These are phyloP conservation scores for Globisporangium acanthophoron DNA, from an alignment of 352 stramenopile species.

Conservation along the genomic window DNA sequence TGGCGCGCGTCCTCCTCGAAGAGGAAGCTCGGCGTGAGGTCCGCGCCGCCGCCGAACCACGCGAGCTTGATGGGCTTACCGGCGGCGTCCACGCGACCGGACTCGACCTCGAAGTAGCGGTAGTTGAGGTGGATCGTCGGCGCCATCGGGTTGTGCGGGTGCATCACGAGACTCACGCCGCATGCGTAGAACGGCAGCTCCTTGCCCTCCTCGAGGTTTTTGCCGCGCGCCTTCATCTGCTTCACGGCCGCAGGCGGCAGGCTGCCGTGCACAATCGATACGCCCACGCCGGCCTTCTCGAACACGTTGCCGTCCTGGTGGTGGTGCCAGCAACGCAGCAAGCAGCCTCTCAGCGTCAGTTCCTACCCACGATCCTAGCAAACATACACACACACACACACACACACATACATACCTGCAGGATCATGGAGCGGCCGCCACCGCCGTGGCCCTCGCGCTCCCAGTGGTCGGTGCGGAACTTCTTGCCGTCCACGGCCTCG, in stretches of 20 bases:
- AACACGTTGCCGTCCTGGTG: slow-evolving; percentile 92
- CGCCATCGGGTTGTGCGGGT: slow-evolving; percentile 91
- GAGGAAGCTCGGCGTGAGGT: slow-evolving; percentile 97
- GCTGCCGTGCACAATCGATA: slow-evolving; percentile 96
- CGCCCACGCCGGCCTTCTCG: slow-evolving; percentile 97
- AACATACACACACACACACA: neutral
- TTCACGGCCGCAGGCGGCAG: slow-evolving; percentile 86
- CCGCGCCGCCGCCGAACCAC: slow-evolving; percentile 96
- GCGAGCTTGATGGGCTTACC: slow-evolving; percentile 77
- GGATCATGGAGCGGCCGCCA: slow-evolving; percentile 91
- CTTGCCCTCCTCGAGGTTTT: slow-evolving; percentile 61
- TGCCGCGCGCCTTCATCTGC: slow-evolving; percentile 79
- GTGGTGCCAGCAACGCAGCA: neutral
- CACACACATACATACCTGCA: slow-evolving; percentile 39
- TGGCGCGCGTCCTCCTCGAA: slow-evolving; percentile 95
- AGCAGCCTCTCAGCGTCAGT: neutral
- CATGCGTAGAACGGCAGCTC: slow-evolving; percentile 96
- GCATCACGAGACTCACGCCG: slow-evolving; percentile 95
- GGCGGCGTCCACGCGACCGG: slow-evolving; percentile 65
- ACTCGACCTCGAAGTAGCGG: slow-evolving; percentile 97
- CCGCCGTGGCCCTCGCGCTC: slow-evolving; percentile 92
- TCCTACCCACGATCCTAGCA: neutral
- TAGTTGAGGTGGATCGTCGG: slow-evolving; percentile 98
- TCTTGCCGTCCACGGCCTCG: slow-evolving; percentile 90
- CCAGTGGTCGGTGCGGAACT: slow-evolving; percentile 96